Evolutionary conservation across 108 stramenopile species (phyloP).

Genomic region (Cafeteria roenbergensis): DNA sequence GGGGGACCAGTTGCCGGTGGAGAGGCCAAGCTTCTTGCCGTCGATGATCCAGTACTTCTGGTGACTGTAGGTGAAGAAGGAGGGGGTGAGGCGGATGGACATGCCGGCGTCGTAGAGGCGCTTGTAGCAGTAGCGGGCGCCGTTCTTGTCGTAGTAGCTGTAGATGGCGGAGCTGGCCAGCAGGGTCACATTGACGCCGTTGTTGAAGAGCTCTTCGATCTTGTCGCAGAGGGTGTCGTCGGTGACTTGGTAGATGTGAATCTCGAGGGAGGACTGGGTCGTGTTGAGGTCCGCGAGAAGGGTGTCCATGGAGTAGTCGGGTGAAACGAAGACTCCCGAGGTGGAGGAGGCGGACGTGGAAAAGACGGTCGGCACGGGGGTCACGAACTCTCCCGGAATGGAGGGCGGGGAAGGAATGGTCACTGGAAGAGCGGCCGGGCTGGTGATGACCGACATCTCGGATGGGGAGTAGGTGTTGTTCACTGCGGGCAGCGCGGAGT

Average conservation of each 20-base stretch:
- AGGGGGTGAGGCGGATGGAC: not conserved
- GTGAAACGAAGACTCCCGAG: not conserved
- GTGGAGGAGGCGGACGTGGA: not conserved
- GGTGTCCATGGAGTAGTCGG: not conserved
- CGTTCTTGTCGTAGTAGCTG: not conserved
- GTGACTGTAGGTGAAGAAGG: not conserved
- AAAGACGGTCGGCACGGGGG: not conserved
- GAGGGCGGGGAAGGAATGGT: not conserved
- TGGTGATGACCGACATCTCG: not conserved
- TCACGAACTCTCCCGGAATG: not conserved
- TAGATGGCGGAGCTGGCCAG: not conserved
- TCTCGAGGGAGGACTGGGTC: not conserved
- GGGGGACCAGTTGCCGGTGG: constrained; percentile 9
- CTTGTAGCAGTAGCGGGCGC: not conserved
- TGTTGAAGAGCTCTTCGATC: too few species aligned
- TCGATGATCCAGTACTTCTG: constrained; percentile 15
- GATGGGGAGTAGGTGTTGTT: not conserved
- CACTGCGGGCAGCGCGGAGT: too few species aligned
- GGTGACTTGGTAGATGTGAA: constrained; percentile 7
- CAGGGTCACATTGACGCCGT: constrained; percentile 1
- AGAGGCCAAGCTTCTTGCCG: not conserved
- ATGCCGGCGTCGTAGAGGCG: not conserved
- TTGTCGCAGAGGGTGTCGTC: too few species aligned
- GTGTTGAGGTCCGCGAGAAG: not conserved
- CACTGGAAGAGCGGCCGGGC: too few species aligned